A percentile compares a stretch with the other conserved stretches of the same genome.
Evolutionary conservation across 768 basidiomycete species (phyloP).

Genomic region (Auriscalpium orientale): DNA sequence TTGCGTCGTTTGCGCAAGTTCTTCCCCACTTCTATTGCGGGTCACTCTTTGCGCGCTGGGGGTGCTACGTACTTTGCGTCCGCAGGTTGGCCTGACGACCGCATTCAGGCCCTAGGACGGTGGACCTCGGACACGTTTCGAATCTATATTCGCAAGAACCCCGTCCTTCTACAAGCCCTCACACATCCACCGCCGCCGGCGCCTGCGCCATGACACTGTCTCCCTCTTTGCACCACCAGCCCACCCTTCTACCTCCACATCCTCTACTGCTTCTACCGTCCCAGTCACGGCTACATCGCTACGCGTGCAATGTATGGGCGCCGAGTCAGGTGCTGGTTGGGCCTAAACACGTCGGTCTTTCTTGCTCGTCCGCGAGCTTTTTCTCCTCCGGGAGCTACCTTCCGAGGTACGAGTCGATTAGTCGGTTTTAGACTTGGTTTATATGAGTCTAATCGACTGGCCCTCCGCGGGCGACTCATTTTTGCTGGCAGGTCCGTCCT

Average conservation of each 20-base stretch:
- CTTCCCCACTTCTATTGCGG: conserved; percentile 21
- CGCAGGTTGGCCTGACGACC: conserved; percentile 19
- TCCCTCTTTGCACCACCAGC: not conserved
- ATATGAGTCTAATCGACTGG: not conserved
- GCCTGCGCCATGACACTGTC: not conserved
- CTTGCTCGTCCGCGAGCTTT: no score
- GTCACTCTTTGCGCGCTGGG: conserved; percentile 34
- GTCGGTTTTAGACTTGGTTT: not conserved
- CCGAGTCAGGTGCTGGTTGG: no score
- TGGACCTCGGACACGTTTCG: conserved; percentile 32
- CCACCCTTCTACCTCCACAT: not conserved
- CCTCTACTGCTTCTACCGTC: not conserved
- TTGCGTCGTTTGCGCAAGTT: conserved; percentile 17
- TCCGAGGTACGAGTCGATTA: not conserved
- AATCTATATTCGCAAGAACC: conserved; percentile 35
- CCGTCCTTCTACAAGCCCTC: conserved; percentile 24
- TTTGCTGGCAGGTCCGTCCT: no score
- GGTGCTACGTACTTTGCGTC: conserved; percentile 33
- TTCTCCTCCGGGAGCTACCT: not conserved
- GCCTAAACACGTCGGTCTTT: no score
- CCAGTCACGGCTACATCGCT: not conserved
- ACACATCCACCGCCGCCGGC: not conserved
- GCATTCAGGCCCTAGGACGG: conserved; percentile 31
- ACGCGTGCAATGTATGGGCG: no score
- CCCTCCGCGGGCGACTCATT: not conserved